Base-by-base conservation (phyloP, 495 filamentous ascomycete species). In the Lasiosphaeria hispida region DNA sequence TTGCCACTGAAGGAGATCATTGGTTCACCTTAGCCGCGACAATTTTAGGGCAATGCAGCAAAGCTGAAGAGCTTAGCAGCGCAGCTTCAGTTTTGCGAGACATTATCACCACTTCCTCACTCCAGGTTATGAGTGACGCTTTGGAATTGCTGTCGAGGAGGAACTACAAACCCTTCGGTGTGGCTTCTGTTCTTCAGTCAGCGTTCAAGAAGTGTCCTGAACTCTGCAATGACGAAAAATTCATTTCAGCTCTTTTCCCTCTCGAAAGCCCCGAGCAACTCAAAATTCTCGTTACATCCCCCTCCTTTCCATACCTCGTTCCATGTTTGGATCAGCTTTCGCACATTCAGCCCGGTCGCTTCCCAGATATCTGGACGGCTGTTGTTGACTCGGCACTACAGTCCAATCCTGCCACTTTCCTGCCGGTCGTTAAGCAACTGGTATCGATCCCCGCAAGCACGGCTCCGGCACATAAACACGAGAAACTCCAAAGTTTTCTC, bases 161-260 rank as follows among this genome's bases (percentile, higher is more conserved):
- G 47, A 89, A 92, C 60, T 91, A 90, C 43, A 94, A 94, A 64
- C 88, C 90, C 0, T 96, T 89, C 63, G 89, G 87, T 11, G 87
- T 87, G 11, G 89, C 91, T 15, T 81, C 81, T 5, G 77, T 85
- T 3, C 65, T 94, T 3, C 68, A 74, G 50, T 74, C 75, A 0
- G 77, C 73, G 10, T 68, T 77, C 19, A 64, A 68, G 23, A 62
- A 68, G 15, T 67, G 65, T 7, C 70, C 49, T 52, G 62, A 10
- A 38, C 58, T 55, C 41, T 77, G 19, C 68, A 17, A 49, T 6
- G 42, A 60, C 7, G 44, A 48, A 7, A 15, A 58, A 7, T 23
- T 67, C 7, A 17, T 64, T 3, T 42, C 47, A 0, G 48, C 45
- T 2, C 51, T 73, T 0, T 66, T 72, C 42, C 65, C 69, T 1